Conservation (phyloP, 2,329 filamentous ascomycete genomes). For the Neurospora sp. region DNA sequence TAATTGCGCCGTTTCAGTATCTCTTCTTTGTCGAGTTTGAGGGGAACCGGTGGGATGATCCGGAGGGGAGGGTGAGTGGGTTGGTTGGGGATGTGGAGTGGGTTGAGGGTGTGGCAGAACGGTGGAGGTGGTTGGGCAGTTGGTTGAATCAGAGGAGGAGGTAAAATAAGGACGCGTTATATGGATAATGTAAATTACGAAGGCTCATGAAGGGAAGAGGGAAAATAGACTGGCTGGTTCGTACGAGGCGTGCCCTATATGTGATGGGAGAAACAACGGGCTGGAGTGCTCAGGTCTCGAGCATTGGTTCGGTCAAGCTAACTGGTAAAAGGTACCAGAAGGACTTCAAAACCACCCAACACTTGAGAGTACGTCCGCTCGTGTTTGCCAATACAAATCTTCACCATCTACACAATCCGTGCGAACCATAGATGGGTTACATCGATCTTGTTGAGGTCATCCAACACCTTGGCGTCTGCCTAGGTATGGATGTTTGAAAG, state of each 20-base stretch:
- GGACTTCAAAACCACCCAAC: not conserved
- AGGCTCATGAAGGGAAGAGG: not conserved
- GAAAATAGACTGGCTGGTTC: not conserved
- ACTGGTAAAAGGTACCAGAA: not conserved
- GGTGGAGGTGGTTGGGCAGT: slow-evolving; percentile 60
- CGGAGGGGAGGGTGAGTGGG: slow-evolving; percentile 45
- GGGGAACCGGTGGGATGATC: slow-evolving; percentile 45
- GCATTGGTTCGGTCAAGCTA: not conserved
- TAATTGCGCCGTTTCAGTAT: slow-evolving; percentile 72
- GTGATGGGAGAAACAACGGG: not conserved
- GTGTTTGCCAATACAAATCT: not conserved
- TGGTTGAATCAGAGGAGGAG: slow-evolving; percentile 37
- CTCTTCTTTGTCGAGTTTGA: slow-evolving; percentile 91
- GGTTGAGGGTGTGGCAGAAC: slow-evolving; percentile 47
- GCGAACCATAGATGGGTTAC: not conserved
- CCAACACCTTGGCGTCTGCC: not conserved
- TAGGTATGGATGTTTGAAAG: not conserved
- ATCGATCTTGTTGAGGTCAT: not conserved
- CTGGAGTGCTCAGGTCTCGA: not conserved
- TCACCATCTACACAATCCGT: not conserved
- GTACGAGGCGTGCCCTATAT: not conserved
- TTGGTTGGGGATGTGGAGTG: slow-evolving; percentile 40
- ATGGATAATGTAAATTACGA: not conserved
- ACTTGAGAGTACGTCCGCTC: not conserved
- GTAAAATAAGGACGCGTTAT: not conserved